phyloP scores from a whole-genome alignment of 257 asterid species.

The Marsdenia floribunda region DNA sequence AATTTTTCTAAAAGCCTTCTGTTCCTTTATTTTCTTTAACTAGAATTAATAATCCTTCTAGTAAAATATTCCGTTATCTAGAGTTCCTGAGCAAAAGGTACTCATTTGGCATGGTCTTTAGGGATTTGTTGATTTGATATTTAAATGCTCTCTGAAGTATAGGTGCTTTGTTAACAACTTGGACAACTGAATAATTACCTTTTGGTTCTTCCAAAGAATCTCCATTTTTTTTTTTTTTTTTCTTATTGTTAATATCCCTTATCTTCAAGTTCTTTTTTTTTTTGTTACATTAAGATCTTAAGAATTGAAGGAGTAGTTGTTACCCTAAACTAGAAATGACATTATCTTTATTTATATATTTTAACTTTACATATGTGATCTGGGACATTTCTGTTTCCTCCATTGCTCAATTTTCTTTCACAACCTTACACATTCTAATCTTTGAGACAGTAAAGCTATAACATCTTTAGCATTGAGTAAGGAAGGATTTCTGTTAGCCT shows the following conservation, averaged over 20 bases:
- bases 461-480: constrained; percentile 76
- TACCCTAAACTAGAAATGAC: not conserved
- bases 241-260: not conserved
- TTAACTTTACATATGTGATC: not conserved
- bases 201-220: not conserved
- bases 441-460: constrained; percentile 71
- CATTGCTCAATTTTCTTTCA: constrained; percentile 9
- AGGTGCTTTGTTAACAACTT: not conserved
- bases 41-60: not conserved
- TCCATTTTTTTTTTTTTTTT: not conserved
- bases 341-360: constrained; percentile 5
- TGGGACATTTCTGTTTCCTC: constrained; percentile 5
- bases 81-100: not conserved
- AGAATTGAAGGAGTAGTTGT: not conserved
- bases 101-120: not conserved
- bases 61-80: not conserved
- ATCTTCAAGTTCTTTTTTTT: not conserved
- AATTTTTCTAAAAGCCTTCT: not conserved
- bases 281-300: not conserved
- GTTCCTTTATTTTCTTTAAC: not conserved
- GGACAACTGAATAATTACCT: not conserved
- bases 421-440: constrained; percentile 17
- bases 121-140: not conserved
- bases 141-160: not conserved
- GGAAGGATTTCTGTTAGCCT: constrained; percentile 62